Percentiles rank a stretch among this genome's conserved stretches.
phyloP scores from a whole-genome alignment of 129 eudicot species.

The Helichrysum umbraculigerum region DNA sequence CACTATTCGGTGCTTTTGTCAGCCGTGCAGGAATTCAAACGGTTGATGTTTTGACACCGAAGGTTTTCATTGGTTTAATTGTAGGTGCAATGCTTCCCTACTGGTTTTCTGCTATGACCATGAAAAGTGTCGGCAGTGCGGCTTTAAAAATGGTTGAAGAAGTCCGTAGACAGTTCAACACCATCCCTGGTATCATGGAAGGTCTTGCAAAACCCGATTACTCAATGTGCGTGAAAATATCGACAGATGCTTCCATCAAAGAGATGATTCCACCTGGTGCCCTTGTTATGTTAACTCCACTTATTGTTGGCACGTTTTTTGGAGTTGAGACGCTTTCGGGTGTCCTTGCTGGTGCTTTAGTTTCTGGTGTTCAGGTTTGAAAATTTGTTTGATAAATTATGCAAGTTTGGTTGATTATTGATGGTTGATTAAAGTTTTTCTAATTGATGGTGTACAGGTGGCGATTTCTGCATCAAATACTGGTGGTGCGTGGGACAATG shows the following conservation, averaged over 20 bases:
- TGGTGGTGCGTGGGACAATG: constrained; percentile 97
- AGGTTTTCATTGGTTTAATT: constrained; percentile 76
- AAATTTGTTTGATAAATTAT: background rate
- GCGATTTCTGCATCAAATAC: constrained; percentile 95
- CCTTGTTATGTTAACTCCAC: constrained; percentile 84
- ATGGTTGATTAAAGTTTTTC: background rate
- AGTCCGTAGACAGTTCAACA: constrained; percentile 81
- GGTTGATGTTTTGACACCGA: constrained; percentile 80
- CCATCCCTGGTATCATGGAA: constrained; percentile 89
- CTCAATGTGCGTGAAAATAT: constrained; percentile 85
- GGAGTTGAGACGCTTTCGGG: constrained; percentile 90
- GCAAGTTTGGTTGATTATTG: background rate
- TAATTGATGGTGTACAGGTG: constrained; percentile 40
- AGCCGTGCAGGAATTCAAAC: constrained; percentile 73
- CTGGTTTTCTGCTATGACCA: constrained; percentile 97
- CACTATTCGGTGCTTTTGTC: constrained; percentile 86
- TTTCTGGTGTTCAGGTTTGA: constrained; percentile 89
- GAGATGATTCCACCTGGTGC: constrained; percentile 98
- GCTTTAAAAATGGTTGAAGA: constrained; percentile 96
- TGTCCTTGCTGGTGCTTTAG: constrained; percentile 81
- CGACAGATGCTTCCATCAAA: constrained; percentile 85
- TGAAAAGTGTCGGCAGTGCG: constrained; percentile 95
- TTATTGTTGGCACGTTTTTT: constrained; percentile 75
- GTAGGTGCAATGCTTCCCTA: constrained; percentile 97
- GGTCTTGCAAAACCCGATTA: constrained; percentile 83